Evolutionary conservation across 192 early-diverging fungal species (phyloP), one percentile per base, ranked within the genome.

Genomic region (Coemansia brasiliensis): DNA sequence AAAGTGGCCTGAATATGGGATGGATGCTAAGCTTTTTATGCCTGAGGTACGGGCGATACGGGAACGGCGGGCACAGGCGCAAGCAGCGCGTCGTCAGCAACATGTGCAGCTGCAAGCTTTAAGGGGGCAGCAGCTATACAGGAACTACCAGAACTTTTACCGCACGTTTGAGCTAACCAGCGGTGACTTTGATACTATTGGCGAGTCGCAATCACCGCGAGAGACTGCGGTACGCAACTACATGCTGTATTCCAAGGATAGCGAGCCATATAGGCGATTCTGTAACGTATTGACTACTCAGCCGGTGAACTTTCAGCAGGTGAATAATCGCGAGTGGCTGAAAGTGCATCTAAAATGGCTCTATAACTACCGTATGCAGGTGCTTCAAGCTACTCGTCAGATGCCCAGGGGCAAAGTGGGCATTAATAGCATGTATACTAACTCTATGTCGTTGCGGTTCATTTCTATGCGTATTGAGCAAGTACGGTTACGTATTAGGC

Each of bases 381-480:
- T 25, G 8, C 15, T 55, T 5, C 8, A 10, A n/a, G 10, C 6
- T 7, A 39, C 13, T 4, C 54, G 54, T 2, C 7, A 9, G 39
- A 7, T 16, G 17, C 11, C 39, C 6, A 25, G 6, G 35, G 4
- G 12, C 25, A 41, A 17, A 16, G 16, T 3, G 8, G 32, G 22
- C 15, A 22, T 20, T 8, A 18, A 7, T 11, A 12, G 5, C 13
- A 15, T 27, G 0, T 39, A 41, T n/a, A 43, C 39, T 0, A 46
- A 41, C n/a, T n/a, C 18, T 1, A 12, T 3, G 16, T 46, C 39
- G 3, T 39, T 60, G 39, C 58, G 22, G 24, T 52, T 52, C 24
- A 39, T 52, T 22, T 11, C 20, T 24, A 17, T 52, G 38, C 58
- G 58, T 4, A 25, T 52, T 8, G n/a, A 22, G 17, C 48, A 60